Conservation (phyloP, 1,284 basidiomycete species). For the Ganoderma multipileum region DNA sequence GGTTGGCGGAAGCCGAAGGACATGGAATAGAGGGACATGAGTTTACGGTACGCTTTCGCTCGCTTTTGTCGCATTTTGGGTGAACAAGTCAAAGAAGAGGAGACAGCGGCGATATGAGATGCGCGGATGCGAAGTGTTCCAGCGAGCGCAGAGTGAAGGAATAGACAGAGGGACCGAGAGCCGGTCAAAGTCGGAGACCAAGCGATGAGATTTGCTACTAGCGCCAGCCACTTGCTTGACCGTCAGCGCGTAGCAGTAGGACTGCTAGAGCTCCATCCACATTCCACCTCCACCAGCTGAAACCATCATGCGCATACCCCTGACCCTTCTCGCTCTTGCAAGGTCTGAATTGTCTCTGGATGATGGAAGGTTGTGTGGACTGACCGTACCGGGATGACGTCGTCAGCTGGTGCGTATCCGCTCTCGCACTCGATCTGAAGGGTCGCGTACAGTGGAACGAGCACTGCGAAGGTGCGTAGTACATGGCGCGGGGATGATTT, state of each 20-base stretch:
- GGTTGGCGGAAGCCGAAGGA: constrained; percentile 91
- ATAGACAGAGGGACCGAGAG: too few relatives aligned
- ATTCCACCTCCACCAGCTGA: constrained; percentile 19
- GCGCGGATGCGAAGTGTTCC: too few relatives aligned
- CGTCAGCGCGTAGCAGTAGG: not conserved
- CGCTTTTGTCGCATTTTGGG: constrained; percentile 87
- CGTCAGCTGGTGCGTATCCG: constrained; percentile 39
- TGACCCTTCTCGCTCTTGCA: constrained; percentile 33
- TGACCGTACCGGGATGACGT: not conserved
- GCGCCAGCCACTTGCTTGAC: too few relatives aligned
- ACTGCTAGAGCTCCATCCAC: not conserved
- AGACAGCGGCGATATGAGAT: too few relatives aligned
- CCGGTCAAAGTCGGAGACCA: too few relatives aligned
- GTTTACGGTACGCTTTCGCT: constrained; percentile 90
- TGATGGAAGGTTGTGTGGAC: too few relatives aligned
- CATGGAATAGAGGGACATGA: constrained; percentile 87
- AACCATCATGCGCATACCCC: constrained; percentile 34
- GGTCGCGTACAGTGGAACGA: constrained; percentile 73
- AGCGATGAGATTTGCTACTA: too few relatives aligned
- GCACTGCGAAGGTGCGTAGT: constrained; percentile 60
- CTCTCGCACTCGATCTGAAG: constrained; percentile 56
- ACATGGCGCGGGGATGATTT: not conserved
- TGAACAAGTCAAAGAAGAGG: not conserved
- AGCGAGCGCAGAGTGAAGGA: too few relatives aligned
- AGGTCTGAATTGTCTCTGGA: constrained; percentile 23